Evolutionary conservation across 768 basidiomycete species (phyloP), one percentile per base, ranked within the genome.

Genomic region (Suillus fuscotomentosus): DNA sequence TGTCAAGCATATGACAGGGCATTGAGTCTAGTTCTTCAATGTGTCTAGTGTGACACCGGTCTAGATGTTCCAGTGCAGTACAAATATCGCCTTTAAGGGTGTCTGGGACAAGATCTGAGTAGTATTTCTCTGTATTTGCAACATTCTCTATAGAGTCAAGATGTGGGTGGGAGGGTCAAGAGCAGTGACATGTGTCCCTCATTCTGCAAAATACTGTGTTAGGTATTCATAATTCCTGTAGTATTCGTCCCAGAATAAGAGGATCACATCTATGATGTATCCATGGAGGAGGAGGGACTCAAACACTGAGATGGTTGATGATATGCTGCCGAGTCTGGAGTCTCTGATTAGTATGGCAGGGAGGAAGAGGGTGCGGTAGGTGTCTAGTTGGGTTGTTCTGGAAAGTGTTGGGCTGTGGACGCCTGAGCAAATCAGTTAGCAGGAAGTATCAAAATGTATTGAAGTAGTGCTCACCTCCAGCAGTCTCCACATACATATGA

Each of bases 271-370:
- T 68, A 99, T 81, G 62, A 88, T 87, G 78, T 94, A 98, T 27
- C 97, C 97, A 5, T 96, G 87, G n/a, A 97, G 80, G 7, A 89
- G 71, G 38, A 98, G 86, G 20, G 96, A 92, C 75, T 99, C 97
- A 77, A 94, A 98, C 0, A 97, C 86, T 1, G 96, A 88, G 65
- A 99, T 90, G 1, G 97, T 98, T 0, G 88, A 87, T 6, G 94
- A 96, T 57, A 99, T 99, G 1, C 97, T 97, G 27, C 97, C 97
- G 5, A 99, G 89, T 54, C 87, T 88, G 0, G 92, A 86, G 66
- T 97, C 94, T 0, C 92, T 95, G 45, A 99, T 80, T 6, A 99
- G 84, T 64, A 99, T 78, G 0, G 91, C 91, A 1, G 97, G 97
- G 5, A 97, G 84, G 66, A 91, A 91, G 24, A 99, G 83, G 0